Conservation (phyloP, 257 asterid genomes). For the Solanum appendiculatum region DNA sequence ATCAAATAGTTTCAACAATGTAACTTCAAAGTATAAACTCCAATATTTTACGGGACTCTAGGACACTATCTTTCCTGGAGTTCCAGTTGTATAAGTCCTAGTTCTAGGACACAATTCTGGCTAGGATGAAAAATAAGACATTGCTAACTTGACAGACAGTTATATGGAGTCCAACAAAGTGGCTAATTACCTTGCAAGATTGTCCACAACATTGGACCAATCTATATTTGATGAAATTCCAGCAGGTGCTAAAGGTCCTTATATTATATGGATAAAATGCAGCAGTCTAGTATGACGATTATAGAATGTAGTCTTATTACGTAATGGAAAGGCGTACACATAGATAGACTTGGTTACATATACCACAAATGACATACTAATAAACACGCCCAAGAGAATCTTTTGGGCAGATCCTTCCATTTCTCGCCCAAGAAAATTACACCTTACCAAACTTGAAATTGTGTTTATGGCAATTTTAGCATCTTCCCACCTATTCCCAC, state of each 20-base stretch:
- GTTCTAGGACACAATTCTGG: not conserved
- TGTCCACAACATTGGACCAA: too few species aligned
- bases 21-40: too few species aligned
- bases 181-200: too few species aligned
- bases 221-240: too few species aligned
- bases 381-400: not conserved
- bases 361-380: not conserved
- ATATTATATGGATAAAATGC: too few species aligned
- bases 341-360: not conserved
- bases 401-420: constrained; percentile 5
- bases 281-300: too few species aligned
- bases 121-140: too few species aligned
- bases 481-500: constrained; percentile 47
- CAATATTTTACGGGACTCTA: not conserved
- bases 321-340: not conserved
- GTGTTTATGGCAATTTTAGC: constrained; percentile 45
- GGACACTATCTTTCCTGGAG: not conserved
- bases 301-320: too few species aligned
- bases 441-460: constrained; percentile 60
- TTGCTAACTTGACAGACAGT: too few species aligned
- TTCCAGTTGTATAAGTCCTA: not conserved
- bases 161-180: too few species aligned
- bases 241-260: too few species aligned
- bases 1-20: not conserved
- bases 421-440: constrained; percentile 43